Evolutionary conservation across 352 stramenopile genomes (phyloP), one percentile per base, ranked within the genome.

Genomic region (Stramenopiles sp.): DNA sequence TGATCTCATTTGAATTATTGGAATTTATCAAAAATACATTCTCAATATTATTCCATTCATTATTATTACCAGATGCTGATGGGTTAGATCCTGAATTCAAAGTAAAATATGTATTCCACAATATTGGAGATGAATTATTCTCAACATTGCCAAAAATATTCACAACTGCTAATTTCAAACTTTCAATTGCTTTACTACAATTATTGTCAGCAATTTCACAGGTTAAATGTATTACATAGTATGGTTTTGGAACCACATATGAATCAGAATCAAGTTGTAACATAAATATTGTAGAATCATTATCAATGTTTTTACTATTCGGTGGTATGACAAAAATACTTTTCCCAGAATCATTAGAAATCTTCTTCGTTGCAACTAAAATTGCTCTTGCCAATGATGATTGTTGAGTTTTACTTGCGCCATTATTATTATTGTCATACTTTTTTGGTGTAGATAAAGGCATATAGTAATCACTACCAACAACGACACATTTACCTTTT

Each of bases 261-360:
- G 84, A 85, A n/a, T 86, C 83, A 0, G 79, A 81, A 78, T 93
- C 89, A 0, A 91, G 84, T 78, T 92, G 87, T 23, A 93, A 78
- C 38, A 90, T 82, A 63, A 92, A 88, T 43, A 93, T 81, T 4
- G 86, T 87, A 74, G 86, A 87, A 6, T 83, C 83, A 78, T 92
- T 92, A 43, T 84, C 6, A 4, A 90, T 84, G 31, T 83, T 81
- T 0, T 38, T 73, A 73, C 90, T 87, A 43, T 88, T 78, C 0
- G 89, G 89, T 0, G 89, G 87, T 38, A 93, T 86, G 13, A 91
- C 84, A 29, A 92, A 53, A 81, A 92, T 85, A 13, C 88, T 74
- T 6, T 88, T 86, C 7, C 81, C 87, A 82, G 87, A 86, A 1
- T 63, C 74, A 0, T 82, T 63, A 0, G 85, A 85, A 20, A 92